Conservation (phyloP, 345 rosid species). For the Streptanthus diversifolius region DNA sequence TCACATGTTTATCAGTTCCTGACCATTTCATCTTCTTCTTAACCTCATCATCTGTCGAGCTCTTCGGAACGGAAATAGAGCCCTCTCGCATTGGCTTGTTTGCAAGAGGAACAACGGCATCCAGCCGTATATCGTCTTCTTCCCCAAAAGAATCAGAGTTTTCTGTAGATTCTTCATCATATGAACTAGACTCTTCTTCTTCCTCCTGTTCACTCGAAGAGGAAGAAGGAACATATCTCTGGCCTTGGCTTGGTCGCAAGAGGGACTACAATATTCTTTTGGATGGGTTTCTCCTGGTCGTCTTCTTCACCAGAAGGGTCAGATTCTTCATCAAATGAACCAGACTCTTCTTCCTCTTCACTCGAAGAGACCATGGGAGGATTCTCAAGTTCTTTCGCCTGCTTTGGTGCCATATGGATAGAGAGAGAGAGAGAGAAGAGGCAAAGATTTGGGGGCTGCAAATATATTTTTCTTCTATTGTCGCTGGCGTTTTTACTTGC, state of each 20-base stretch:
- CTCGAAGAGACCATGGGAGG: neutral
- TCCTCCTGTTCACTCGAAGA: too few relatives aligned
- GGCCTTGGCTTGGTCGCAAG: neutral
- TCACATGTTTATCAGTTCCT: too few relatives aligned
- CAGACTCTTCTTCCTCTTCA: neutral
- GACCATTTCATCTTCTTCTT: neutral
- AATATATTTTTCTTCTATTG: neutral
- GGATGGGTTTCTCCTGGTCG: neutral
- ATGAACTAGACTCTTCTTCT: too few relatives aligned
- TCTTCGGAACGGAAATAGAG: neutral
- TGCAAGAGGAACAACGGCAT: neutral
- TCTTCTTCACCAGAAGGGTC: neutral
- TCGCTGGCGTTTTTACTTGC: neutral
- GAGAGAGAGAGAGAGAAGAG: neutral
- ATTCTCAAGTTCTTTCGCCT: neutral
- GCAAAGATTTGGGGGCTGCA: neutral
- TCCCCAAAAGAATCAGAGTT: too few relatives aligned
- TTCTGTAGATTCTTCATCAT: too few relatives aligned
- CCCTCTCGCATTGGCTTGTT: neutral
- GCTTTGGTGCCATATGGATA: slow-evolving; percentile 1
- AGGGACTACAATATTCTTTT: neutral
- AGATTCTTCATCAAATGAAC: neutral
- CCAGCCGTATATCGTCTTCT: too few relatives aligned
- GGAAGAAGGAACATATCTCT: too few relatives aligned
- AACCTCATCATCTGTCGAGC: neutral